These are phyloP conservation scores for Collariella sp. DNA, from an alignment of 495 filamentous ascomycete genomes.

Conservation along the genomic window DNA sequence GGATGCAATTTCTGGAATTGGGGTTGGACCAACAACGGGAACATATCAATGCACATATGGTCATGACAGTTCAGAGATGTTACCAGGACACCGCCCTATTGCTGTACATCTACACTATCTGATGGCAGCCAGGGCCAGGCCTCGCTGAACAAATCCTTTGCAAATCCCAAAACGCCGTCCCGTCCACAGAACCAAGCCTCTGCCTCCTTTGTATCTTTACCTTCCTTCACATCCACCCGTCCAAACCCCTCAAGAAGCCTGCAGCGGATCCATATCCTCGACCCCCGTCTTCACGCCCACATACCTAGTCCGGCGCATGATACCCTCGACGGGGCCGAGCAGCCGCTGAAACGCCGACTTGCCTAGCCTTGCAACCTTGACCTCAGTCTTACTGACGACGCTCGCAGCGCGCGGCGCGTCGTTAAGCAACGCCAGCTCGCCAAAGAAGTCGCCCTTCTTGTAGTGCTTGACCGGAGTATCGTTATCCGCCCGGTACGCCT, in stretches of 20 bases:
- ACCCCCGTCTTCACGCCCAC: constrained; percentile 44
- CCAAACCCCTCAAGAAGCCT: constrained; percentile 16
- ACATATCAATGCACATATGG: too few species aligned
- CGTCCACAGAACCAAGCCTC: neutral
- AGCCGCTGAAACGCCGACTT: constrained; percentile 93
- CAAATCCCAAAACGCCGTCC: constrained; percentile 20
- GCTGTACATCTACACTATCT: constrained; percentile 14
- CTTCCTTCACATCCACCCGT: neutral
- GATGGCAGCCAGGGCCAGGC: neutral
- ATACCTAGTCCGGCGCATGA: constrained; percentile 73
- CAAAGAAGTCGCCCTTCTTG: constrained; percentile 90
- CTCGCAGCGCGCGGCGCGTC: constrained; percentile 91
- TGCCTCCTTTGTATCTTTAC: neutral
- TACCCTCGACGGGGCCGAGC: constrained; percentile 84
- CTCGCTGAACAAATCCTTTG: constrained; percentile 10
- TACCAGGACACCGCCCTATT: constrained; percentile 7
- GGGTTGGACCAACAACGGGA: too few species aligned
- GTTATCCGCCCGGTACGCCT: constrained; percentile 63
- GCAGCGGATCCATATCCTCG: constrained; percentile 46
- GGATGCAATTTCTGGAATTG: neutral
- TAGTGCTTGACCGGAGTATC: constrained; percentile 65
- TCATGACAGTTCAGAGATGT: too few species aligned
- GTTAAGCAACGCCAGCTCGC: constrained; percentile 86
- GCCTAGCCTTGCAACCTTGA: constrained; percentile 89
- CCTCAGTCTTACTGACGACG: constrained; percentile 68